Base-by-base conservation (phyloP, 768 basidiomycete genomes). In the Kwoniella sp. region DNA sequence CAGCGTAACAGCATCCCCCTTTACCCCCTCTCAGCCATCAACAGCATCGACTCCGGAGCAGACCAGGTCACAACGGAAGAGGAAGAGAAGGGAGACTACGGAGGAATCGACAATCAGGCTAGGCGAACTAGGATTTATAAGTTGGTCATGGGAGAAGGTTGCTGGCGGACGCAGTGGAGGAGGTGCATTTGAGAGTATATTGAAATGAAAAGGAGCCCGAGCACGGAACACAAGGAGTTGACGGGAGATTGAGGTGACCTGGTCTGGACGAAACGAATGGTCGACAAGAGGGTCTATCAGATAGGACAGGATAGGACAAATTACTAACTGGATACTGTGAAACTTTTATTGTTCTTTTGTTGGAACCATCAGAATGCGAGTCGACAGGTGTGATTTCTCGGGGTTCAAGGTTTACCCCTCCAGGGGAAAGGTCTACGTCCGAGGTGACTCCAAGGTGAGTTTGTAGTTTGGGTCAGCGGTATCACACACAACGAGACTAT, bases 361-460 rank as follows among this genome's bases (percentile, higher is more conserved):
- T 22, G 19, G 6, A 17, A 17, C 8, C 13, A 48, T 27, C 37
- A 64, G 62, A 66, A 83, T 83, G 82, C 97, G 97, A 88, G 88
- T 97, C 85, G 95, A 98, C 84, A 90, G 92, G 84, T 96, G 97
- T 85, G 88, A 89, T 64, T 98, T 99, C 87, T 95, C 93, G 77
- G 91, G 91, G 76, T 92, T 85, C 87, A 89, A 89, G 79, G 94
- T 99, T 85, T 99, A 98, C 88, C 95, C 95, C 72, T 87, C 87
- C 83, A 95, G 90, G 89, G 95, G 94, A 81, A 90, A 90, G 80
- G 86, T 92, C 74, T 94, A 94, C 80, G 91, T 95, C 80, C 89
- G 92, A 73, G 91, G 91, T 73, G 92, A 95, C 87, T 90, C 88
- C 84, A 97, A 96, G 84, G 93, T 92, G 69, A 75, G 84, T 80